Percentiles rank a stretch among this genome's conserved stretches.
Evolutionary conservation across 768 basidiomycete genomes (phyloP).

Genomic region (Naganishia vaughanmartiniae): DNA sequence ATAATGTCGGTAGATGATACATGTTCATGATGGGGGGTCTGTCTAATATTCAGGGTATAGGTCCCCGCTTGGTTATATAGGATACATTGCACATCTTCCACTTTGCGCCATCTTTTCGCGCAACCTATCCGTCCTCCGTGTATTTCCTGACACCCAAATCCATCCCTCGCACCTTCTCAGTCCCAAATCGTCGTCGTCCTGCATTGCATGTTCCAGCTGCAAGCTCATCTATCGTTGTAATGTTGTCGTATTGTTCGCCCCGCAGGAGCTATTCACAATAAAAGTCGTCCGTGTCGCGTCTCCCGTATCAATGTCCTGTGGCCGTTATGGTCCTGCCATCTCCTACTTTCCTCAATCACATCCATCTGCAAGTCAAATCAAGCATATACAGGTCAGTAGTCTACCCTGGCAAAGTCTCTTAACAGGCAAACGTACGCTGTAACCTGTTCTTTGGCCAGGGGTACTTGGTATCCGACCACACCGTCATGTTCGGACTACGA

Average conservation of each 20-base stretch:
- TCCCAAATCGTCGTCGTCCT: no score
- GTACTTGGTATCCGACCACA: constrained; percentile 62
- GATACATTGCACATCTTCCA: no score
- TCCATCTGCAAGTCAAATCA: constrained; percentile 28
- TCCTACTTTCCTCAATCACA: not conserved
- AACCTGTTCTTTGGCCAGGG: constrained; percentile 59
- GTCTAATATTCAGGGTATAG: no score
- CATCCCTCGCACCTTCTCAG: no score
- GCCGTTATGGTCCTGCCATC: constrained; percentile 4
- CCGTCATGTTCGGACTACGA: constrained; percentile 30
- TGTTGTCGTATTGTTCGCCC: not conserved
- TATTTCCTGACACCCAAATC: no score
- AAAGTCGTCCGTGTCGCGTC: not conserved
- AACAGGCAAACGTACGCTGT: not conserved
- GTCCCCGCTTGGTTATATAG: no score
- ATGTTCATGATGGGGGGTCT: no score
- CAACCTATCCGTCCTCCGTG: no score
- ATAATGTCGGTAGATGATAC: no score
- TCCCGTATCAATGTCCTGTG: not conserved
- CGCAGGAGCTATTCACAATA: not conserved
- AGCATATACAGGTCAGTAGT: not conserved
- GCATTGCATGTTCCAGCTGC: no score
- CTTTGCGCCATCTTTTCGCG: no score
- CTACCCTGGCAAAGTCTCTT: not conserved
- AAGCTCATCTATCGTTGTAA: no score